phyloP scores from a whole-genome alignment of 2,329 filamentous ascomycete species.

The Ophiocordyceps camponoti-floridani region DNA sequence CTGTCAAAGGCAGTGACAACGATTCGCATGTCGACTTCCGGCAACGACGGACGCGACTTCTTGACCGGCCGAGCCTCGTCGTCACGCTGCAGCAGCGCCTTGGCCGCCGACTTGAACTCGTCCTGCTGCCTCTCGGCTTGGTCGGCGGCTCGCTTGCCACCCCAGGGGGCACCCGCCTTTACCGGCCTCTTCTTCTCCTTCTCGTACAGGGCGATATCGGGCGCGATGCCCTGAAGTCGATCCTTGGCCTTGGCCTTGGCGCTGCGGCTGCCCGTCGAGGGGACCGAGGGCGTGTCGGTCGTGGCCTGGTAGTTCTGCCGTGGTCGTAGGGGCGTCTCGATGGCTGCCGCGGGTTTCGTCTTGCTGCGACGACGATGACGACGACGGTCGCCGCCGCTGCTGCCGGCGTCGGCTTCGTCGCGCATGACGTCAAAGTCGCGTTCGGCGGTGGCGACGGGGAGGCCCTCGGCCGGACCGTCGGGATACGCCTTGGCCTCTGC shows the following conservation, averaged over 20 bases:
- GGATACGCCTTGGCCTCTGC: constrained; percentile 32
- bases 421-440: constrained; percentile 25
- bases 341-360: constrained; percentile 3
- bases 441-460: constrained; percentile 18
- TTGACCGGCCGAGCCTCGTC: constrained; percentile 37
- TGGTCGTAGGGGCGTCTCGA: constrained; percentile 20
- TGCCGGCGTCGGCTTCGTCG: constrained; percentile 12
- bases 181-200: constrained; percentile 70
- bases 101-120: constrained; percentile 16
- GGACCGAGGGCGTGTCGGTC: constrained; percentile 57
- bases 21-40: constrained; percentile 54
- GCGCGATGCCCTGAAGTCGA: constrained; percentile 56
- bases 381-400: neutral
- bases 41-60: constrained; percentile 37
- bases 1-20: constrained; percentile 69
- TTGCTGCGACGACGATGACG: constrained; percentile 7
- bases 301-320: constrained; percentile 38
- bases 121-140: constrained; percentile 34
- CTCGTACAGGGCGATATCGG: constrained; percentile 78
- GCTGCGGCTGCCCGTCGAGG: constrained; percentile 58
- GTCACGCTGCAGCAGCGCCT: constrained; percentile 23
- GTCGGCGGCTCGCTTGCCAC: constrained; percentile 44
- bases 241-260: constrained; percentile 76
- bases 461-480: constrained; percentile 27
- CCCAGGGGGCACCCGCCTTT: constrained; percentile 35